Evolutionary conservation across 192 early-diverging fungal species (phyloP), one percentile per base, ranked within the genome.

Genomic region (Coemansia sp.): DNA sequence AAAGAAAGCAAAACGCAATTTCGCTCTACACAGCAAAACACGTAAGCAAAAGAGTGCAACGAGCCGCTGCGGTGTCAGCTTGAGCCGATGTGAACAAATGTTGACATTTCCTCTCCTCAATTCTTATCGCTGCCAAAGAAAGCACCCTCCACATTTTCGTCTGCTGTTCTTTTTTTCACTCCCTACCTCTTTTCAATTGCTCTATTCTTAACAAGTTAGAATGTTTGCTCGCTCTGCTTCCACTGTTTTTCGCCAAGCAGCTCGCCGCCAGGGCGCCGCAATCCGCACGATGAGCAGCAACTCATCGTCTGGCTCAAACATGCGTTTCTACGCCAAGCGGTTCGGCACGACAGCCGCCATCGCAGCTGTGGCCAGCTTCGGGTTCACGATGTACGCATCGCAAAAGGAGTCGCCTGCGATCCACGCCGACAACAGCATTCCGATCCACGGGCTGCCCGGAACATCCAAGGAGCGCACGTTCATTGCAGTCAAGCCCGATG

Each of bases 401-500:
- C 66, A 71, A 62, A 61, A 64, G 36, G 55, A 66, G 34, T 36
- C 51, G n/a, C 10, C 65, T 24, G 55, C 41, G 4, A 21, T 85
- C 41, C 57, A 69, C 21, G 72, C 75, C 18, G 84, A 85, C 69
- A 75, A 21, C 79, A 35, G 72, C 26, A 30, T 67, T 24, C 84
- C 86, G 24, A 66, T 82, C 44, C 80, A 86, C 52, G 88, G 88
- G 6, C 74, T 81, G 21, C 78, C 88, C 15, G 90, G 88, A 52
- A 88, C 84, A 6, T 58, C 84, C 61, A 76, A 80, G 69, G 90
- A 92, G 80, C 88, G 90, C 71, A 92, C 90, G 18, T 92, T 90
- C 63, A 89, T 92, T 66, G 89, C 89, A 45, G 86, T 91, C 77
- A 89, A 93, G 87, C 92, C 92, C 62, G 91, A 94, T 75, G 93